These are phyloP conservation scores for Fusarium kyushuense DNA, from an alignment of 2,329 filamentous ascomycete genomes.

Conservation along the genomic window DNA sequence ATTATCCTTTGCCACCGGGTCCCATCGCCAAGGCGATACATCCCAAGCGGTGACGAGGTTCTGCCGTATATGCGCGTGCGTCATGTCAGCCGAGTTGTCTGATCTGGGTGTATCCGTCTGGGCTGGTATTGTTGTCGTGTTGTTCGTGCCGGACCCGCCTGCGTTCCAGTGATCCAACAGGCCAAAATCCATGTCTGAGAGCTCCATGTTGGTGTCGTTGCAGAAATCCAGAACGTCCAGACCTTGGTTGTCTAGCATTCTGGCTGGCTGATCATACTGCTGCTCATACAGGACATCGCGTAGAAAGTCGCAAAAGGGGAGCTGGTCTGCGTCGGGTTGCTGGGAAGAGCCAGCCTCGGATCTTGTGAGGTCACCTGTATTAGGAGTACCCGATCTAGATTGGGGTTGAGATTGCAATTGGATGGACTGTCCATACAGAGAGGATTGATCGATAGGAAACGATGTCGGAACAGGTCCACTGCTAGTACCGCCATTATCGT, in stretches of 20 bases:
- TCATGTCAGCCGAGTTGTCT: slow-evolving; percentile 58
- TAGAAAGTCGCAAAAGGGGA: slow-evolving; percentile 64
- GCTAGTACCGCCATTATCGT: slow-evolving; percentile 27
- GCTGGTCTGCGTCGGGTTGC: slow-evolving; percentile 50
- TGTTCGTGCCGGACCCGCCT: slow-evolving; percentile 55
- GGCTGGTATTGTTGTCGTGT: slow-evolving; percentile 31
- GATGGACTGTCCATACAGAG: slow-evolving; percentile 31
- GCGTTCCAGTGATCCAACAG: slow-evolving; percentile 63
- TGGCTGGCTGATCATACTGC: slow-evolving; percentile 52
- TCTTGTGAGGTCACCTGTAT: slow-evolving; percentile 36
- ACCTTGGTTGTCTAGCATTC: slow-evolving; percentile 55
- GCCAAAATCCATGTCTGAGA: slow-evolving; percentile 65
- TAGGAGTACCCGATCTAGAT: slow-evolving; percentile 39
- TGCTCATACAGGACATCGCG: slow-evolving; percentile 65
- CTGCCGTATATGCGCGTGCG: slow-evolving; percentile 61
- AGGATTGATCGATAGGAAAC: slow-evolving; percentile 25
- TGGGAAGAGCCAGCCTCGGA: slow-evolving; percentile 30
- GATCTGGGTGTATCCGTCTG: slow-evolving; percentile 45
- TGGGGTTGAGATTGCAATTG: slow-evolving; percentile 32
- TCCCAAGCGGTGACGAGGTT: slow-evolving; percentile 63
- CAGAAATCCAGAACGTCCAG: slow-evolving; percentile 64
- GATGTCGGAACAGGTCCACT: slow-evolving; percentile 17
- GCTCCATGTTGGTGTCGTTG: slow-evolving; percentile 61
- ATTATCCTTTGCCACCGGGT: slow-evolving; percentile 59
- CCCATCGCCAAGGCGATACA: slow-evolving; percentile 65